phyloP scores from a whole-genome alignment of 179 eudicot genomes.

The Gypsophila paniculata region DNA sequence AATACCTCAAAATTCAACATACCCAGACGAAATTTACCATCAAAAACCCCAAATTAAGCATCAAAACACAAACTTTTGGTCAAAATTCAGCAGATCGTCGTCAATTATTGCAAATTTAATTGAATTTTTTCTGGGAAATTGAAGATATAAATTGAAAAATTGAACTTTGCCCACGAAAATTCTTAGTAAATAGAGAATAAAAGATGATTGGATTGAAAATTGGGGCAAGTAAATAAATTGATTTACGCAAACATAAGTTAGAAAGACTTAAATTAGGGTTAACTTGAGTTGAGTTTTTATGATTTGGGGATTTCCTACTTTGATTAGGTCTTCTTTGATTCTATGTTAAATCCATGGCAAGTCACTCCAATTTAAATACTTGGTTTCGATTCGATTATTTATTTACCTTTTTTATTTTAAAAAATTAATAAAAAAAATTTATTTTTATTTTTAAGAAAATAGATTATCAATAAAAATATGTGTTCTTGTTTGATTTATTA shows the following conservation, averaged over 20 bases:
- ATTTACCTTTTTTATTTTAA: too few species aligned
- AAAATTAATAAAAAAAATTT: too few species aligned
- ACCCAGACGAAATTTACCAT: constrained; percentile 17
- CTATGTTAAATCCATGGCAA: too few species aligned
- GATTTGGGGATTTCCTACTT: background rate
- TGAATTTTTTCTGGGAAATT: background rate
- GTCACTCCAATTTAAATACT: too few species aligned
- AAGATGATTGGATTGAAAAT: background rate
- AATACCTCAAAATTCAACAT: constrained; percentile 22
- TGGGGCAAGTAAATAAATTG: background rate
- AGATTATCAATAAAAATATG: too few species aligned
- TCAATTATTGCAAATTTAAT: background rate
- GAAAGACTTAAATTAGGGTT: background rate
- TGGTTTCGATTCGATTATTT: too few species aligned
- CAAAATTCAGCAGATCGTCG: constrained; percentile 15
- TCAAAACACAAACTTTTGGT: constrained; percentile 7
- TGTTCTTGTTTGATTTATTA: too few species aligned
- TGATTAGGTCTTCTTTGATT: constrained; percentile 1
- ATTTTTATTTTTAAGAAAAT: too few species aligned
- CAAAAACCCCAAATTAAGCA: constrained; percentile 13
- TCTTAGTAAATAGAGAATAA: background rate
- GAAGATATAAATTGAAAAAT: background rate
- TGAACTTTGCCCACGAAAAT: constrained; percentile 15
- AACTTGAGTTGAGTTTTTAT: background rate
- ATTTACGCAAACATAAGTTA: constrained; percentile 13